These are phyloP conservation scores for Clavispora fructus DNA, from an alignment of 805 yeast genomes.

Conservation along the genomic window DNA sequence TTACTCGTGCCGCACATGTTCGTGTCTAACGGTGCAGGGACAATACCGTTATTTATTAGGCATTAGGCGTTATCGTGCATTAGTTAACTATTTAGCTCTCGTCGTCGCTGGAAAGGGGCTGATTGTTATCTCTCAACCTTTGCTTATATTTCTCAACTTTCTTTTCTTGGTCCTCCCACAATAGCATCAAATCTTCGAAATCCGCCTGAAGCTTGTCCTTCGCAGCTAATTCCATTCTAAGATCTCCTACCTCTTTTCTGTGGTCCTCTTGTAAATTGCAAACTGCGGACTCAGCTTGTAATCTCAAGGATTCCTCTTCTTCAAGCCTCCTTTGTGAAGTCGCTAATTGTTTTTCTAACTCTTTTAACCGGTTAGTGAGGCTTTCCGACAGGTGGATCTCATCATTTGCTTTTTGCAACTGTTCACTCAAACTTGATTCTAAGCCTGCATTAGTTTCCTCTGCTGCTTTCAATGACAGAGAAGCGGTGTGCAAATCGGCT, in stretches of 20 bases:
- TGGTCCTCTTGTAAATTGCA: neutral
- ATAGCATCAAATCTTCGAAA: slow-evolving; percentile 54
- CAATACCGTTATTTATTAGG: neutral
- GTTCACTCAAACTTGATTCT: neutral
- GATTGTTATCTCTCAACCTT: slow-evolving; percentile 48
- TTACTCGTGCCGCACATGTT: neutral
- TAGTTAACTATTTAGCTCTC: slow-evolving; percentile 37
- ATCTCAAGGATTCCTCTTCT: neutral
- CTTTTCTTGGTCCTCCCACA: slow-evolving; percentile 75
- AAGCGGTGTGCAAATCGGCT: neutral
- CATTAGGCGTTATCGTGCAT: neutral
- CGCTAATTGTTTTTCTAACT: neutral
- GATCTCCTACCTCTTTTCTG: slow-evolving; percentile 1
- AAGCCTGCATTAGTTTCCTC: neutral
- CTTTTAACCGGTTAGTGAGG: neutral
- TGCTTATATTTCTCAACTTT: slow-evolving; percentile 53
- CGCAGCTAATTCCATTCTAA: slow-evolving; percentile 1
- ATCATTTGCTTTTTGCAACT: slow-evolving; percentile 2
- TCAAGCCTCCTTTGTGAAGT: neutral
- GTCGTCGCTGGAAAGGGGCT: slow-evolving; percentile 64
- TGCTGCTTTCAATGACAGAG: neutral
- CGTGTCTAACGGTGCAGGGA: neutral
- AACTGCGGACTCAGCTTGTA: neutral
- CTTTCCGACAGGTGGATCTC: neutral
- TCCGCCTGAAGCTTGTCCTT: slow-evolving; percentile 5